Conservation (phyloP, 2,329 filamentous ascomycete species). For the Colletotrichum viniferum region DNA sequence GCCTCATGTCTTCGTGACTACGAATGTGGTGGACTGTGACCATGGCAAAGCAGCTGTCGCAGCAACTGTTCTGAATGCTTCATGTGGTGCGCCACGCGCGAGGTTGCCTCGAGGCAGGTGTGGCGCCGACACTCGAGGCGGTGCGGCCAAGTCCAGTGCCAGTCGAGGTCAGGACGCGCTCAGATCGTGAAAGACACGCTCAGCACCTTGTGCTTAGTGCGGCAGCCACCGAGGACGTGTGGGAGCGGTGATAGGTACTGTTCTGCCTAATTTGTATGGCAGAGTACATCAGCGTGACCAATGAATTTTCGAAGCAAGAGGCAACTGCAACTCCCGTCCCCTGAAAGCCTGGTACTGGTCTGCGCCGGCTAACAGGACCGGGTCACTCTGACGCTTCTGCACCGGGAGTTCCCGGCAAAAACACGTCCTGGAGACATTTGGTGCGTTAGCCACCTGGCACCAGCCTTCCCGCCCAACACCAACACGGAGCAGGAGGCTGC, state of each 20-base stretch:
- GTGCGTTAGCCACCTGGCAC: slow-evolving; percentile 8
- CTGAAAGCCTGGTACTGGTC: not conserved
- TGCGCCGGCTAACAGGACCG: not conserved
- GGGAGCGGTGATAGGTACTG: not conserved
- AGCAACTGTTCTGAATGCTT: not conserved
- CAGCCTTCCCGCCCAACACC: slow-evolving; percentile 19
- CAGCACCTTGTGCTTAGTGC: not conserved
- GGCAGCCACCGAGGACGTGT: not conserved
- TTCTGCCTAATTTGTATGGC: not conserved
- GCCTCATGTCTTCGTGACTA: not conserved
- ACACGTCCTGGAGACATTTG: not conserved
- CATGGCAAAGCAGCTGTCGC: not conserved
- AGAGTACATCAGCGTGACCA: not conserved
- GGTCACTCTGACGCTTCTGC: not conserved
- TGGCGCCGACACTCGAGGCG: not conserved
- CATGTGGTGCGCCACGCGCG: not conserved
- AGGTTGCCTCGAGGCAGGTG: not conserved
- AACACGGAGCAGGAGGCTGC: slow-evolving; percentile 18
- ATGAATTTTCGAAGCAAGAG: not conserved
- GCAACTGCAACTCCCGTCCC: not conserved
- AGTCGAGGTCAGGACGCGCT: not conserved
- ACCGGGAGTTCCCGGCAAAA: not conserved
- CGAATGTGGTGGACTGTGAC: not conserved
- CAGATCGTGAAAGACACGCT: not conserved
- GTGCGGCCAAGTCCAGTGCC: not conserved